Base-by-base conservation (phyloP, 2,329 filamentous ascomycete genomes). In the Aureobasidium sp. region DNA sequence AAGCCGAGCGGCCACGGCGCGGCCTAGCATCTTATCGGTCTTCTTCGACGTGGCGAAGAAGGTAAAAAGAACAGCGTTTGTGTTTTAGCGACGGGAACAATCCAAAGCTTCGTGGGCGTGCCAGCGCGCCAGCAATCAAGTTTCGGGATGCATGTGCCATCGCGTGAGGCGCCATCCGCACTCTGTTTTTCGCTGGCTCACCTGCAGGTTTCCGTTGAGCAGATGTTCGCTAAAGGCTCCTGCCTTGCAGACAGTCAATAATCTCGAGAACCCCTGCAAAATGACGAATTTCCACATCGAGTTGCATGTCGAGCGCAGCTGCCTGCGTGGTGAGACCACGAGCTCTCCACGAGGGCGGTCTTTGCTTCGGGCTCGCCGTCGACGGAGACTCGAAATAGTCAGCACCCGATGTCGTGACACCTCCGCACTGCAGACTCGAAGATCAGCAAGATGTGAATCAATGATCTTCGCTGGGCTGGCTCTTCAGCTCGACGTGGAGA, bases 1-100 rank as follows among this genome's bases (percentile, higher is more conserved):
- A 34, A 34, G 31, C 31, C 22, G 47, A 20, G 27, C 9, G 29
- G 41, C 15, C 29, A 37, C 2, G 55, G 9, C 27, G 11, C 17
- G n/a, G 27, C 37, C 55, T 58, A 39, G 42, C 29, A 58, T 39
- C 25, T 17, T 39, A 34, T 34, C 31, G 29, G 29, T 58, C 25
- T 58, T 58, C 55, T 58, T 48, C 55, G 44, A 58, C 42, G 42
- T 47, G 55, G 55, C 55, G 55, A 48, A 47, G 55, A 58, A 56
- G 37, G 39, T 27, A 45, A 41, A 57, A 42, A 25, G 36, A 57
- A 57, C 47, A 39, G 25, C 55, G 42, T 58, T 48, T 48, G 31
- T 29, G 31, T 47, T 47, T 15, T 44, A 45, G 41, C 39, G 53
- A 57, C 53, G 39, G 53, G 53, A 36, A 45, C 25, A 27, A 45